Evolutionary conservation across 2,329 filamentous ascomycete genomes (phyloP), one percentile per base, ranked within the genome.

Genomic region (Penicillium brasilianum): DNA sequence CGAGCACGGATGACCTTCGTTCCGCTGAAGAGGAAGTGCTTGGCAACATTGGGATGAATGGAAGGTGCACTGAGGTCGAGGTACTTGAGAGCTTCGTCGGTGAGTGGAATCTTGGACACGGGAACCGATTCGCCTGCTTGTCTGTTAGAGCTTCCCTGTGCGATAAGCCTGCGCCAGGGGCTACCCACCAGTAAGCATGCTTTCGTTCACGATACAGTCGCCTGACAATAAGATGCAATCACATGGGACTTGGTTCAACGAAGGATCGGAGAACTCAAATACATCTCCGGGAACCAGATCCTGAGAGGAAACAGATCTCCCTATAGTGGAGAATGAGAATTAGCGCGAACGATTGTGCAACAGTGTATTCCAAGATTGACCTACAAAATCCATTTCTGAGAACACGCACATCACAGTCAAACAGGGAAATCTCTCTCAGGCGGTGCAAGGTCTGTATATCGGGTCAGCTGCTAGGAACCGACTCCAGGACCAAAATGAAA

Each of bases 191-290:
- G 95, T 99, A 37, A 99, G 86, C 95, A 99, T 99, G 79, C 95
- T 98, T 78, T 99, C 95, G 72, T 99, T 99, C 66, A 99, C 93
- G 64, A 99, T 98, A 72, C 93, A 97, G 77, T 99, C 96, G 43
- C 95, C 96, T 55, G 91, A 92, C 0, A 99, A 84, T 6, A 99
- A 81, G 36, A 99, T 81, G 75, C 94, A 96, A 76, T 99, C 95
- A 71, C 92, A 95, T 0, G 95, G 95, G 64, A 98, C 90, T 69
- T 96, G 91, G 3, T 87, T 87, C 28, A 99, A 82, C 16, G 89
- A 92, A 1, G 95, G 95, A 76, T 99, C 96, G 59, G 94, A 97
- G 53, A 99, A 86, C 81, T 99, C 95, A 77, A 97, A 99, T 7
- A 99, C 89, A 75, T 99, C 95, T 34, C 95, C 95, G 1, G 96